Evolutionary conservation across 2,329 filamentous ascomycete genomes (phyloP).

Genomic region (Neurospora sp.): DNA sequence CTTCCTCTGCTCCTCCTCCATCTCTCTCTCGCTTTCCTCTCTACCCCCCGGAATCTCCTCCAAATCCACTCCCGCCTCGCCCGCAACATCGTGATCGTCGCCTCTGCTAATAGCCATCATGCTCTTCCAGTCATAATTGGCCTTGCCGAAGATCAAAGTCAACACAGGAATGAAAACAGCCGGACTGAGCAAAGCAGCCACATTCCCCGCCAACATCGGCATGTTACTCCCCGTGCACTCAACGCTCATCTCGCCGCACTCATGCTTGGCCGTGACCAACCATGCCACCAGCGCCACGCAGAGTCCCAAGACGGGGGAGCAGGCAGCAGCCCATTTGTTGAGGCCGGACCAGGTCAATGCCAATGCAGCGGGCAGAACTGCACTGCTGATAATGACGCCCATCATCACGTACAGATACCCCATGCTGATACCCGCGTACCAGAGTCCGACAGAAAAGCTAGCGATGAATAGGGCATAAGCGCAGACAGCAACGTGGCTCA

Average conservation of each 20-base stretch:
- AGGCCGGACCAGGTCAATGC: slow-evolving; percentile 75
- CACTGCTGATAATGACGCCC: slow-evolving; percentile 82
- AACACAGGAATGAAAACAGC: slow-evolving; percentile 65
- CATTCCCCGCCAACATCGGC: slow-evolving; percentile 82
- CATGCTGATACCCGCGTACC: slow-evolving; percentile 70
- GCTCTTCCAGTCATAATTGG: slow-evolving; percentile 77
- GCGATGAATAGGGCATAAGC: slow-evolving; percentile 69
- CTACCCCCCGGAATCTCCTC: slow-evolving; percentile 48
- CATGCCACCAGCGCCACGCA: slow-evolving; percentile 61
- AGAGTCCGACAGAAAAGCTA: slow-evolving; percentile 65
- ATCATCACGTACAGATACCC: slow-evolving; percentile 76
- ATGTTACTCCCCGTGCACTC: slow-evolving; percentile 73
- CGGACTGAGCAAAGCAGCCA: slow-evolving; percentile 70
- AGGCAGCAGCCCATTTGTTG: slow-evolving; percentile 62
- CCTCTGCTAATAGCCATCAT: slow-evolving; percentile 73
- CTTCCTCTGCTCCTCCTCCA: slow-evolving; percentile 31
- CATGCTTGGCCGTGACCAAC: slow-evolving; percentile 64
- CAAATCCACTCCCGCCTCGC: slow-evolving; percentile 52
- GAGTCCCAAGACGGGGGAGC: slow-evolving; percentile 61
- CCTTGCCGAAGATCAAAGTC: slow-evolving; percentile 57
- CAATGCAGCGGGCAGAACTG: slow-evolving; percentile 72
- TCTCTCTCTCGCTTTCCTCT: slow-evolving; percentile 25
- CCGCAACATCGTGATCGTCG: slow-evolving; percentile 66
- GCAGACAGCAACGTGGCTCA: slow-evolving; percentile 65
- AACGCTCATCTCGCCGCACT: slow-evolving; percentile 61